Evolutionary conservation across 2,329 filamentous ascomycete species (phyloP), one percentile per base, ranked within the genome.

Genomic region (Cyclaneusma minus): DNA sequence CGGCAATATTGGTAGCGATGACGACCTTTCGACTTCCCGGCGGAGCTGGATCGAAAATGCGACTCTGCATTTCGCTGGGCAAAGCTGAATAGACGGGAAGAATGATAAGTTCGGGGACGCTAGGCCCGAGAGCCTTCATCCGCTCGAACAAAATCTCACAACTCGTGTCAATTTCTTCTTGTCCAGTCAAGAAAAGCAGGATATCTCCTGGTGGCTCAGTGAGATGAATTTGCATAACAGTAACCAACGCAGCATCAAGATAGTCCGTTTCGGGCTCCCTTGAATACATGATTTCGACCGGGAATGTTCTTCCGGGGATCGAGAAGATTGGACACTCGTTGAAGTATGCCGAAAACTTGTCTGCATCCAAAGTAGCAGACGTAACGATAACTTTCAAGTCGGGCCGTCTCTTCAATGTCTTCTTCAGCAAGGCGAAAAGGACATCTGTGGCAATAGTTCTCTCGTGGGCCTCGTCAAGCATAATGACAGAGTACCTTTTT

Each of bases 401-500:
- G 1, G 79, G 73, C 25, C 89, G 64, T 36, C 79, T 64, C 50
- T 85, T 84, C 12, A 94, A 51, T 0, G 89, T 87, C 57, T 95
- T 93, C 53, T 98, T 98, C 24, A 98, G 56, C 30, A 98, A 54
- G 1, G 83, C 87, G 48, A 98, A 95, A 3, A 98, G 63, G 3
- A 98, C 83, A 52, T 98, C 89, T 0, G 89, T 98, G 0, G 87
- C 71, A 40, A 98, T 92, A 0, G 89, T 98, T 32, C 89, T 74
- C 50, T 98, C 89, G 69, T 98, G 89, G 4, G 89, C 89, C 48
- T 98, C 89, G 49, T 98, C 89, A 41, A 98, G 65, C 76, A 98
- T 98, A 44, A 98, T 94, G 33, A 89, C 83, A 1, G 84, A 92
- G 47, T 98, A 98, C 37, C 80, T 72, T 44, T 68, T 79, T 38